Percentiles rank a stretch among this genome's conserved stretches.
Conservation (phyloP, 257 asterid species). For the Plantago ovata region DNA sequence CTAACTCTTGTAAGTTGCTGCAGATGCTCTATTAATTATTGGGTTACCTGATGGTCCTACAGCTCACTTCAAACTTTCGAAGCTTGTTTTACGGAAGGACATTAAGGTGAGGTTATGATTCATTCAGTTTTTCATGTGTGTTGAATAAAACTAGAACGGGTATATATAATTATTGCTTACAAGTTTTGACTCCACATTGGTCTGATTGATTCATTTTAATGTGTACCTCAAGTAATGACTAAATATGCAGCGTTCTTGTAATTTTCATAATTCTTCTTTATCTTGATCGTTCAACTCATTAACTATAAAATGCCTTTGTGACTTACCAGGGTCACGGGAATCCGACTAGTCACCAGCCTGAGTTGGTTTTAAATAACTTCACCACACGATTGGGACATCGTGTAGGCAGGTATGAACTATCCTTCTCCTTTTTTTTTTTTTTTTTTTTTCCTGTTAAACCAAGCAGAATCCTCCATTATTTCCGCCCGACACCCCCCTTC, state of each 20-base stretch:
- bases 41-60: constrained; percentile 93
- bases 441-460: background rate
- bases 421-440: background rate
- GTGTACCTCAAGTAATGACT: background rate
- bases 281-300: constrained; percentile 7
- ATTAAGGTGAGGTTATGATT: constrained; percentile 55
- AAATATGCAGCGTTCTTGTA: background rate
- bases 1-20: constrained; percentile 26
- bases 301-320: constrained; percentile 10
- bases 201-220: background rate
- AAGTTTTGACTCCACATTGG: background rate
- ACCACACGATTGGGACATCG: constrained; percentile 97
- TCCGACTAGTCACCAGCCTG: constrained; percentile 90
- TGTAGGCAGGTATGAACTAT: constrained; percentile 60
- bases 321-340: constrained; percentile 81
- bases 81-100: constrained; percentile 76
- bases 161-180: background rate
- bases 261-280: no score
- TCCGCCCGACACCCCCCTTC: no score
- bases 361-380: constrained; percentile 77
- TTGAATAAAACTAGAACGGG: background rate
- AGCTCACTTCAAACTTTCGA: constrained; percentile 92
- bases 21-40: constrained; percentile 79
- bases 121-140: background rate
- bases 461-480: background rate